These are phyloP conservation scores for Tubosaeta brunneosetosa DNA, from an alignment of 768 basidiomycete species.

Conservation along the genomic window DNA sequence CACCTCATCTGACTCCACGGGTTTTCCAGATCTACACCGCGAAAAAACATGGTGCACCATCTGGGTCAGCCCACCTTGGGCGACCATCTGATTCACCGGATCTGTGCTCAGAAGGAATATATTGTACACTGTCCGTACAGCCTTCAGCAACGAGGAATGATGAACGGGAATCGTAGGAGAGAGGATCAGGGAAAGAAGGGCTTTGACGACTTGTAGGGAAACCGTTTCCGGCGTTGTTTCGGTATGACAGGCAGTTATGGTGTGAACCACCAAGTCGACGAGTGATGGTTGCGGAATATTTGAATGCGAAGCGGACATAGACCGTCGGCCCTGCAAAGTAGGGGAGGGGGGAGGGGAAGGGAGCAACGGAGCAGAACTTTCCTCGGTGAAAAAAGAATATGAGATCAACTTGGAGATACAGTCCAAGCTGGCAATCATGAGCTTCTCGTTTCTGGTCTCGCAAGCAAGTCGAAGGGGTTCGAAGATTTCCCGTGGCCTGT, in stretches of 20 bases:
- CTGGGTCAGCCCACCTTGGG: conserved; percentile 95
- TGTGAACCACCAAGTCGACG: conserved; percentile 91
- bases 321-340: conserved; percentile 37
- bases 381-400: conserved; percentile 91
- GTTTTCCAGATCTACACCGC: conserved; percentile 51
- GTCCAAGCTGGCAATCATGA: conserved; percentile 95
- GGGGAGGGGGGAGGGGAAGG: conserved; percentile 81
- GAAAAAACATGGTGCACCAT: conserved; percentile 98
- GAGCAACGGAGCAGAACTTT: conserved; percentile 39
- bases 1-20: conserved; percentile 15
- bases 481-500: conserved; percentile 82
- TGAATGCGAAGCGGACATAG: conserved; percentile 44
- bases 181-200: conserved; percentile 82
- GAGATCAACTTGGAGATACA: conserved; percentile 97
- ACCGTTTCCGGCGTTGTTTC: conserved; percentile 87
- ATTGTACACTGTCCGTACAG: conserved; percentile 97
- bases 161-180: conserved; percentile 87
- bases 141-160: conserved; percentile 92
- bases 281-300: conserved; percentile 63
- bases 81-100: conserved; percentile 94
- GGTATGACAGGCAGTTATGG: conserved; percentile 87
- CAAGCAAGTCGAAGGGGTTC: conserved; percentile 95
- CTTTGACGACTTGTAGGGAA: conserved; percentile 95
- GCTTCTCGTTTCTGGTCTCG: conserved; percentile 88
- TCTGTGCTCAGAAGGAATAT: conserved; percentile 90